These are phyloP conservation scores for Volvox africanus DNA, from an alignment of 139 green algal species.

Conservation along the genomic window DNA sequence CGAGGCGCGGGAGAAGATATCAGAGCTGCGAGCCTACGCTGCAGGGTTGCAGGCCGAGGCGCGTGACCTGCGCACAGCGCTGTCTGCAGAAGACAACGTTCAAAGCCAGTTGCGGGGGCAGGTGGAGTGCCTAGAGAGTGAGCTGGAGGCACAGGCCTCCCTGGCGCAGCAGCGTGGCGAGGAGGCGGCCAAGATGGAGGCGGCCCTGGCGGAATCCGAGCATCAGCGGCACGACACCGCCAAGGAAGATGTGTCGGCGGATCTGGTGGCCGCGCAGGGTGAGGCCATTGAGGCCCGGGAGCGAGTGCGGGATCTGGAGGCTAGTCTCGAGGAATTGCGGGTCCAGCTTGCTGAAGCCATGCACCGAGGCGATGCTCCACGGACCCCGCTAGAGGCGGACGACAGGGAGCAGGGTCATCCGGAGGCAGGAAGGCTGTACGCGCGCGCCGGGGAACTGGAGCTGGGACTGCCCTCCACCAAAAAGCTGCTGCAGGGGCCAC, in stretches of 20 bases:
- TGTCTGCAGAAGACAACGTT: slow-evolving; percentile 11
- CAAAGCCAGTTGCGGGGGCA: background rate
- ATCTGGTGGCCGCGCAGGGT: background rate
- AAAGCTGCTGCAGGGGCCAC: too few species aligned
- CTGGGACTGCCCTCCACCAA: too few species aligned
- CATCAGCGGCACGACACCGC: background rate
- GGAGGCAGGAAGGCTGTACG: background rate
- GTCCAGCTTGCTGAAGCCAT: background rate
- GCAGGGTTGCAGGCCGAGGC: background rate
- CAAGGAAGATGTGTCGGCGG: background rate
- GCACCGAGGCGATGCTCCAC: background rate
- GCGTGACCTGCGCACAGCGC: slow-evolving; percentile 18
- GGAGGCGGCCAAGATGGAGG: background rate
- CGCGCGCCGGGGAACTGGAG: background rate
- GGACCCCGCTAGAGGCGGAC: background rate
- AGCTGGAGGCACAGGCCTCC: slow-evolving; percentile 32
- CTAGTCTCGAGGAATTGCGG: background rate
- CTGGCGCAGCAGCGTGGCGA: background rate
- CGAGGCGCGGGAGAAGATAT: background rate
- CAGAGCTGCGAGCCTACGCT: background rate
- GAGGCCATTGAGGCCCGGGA: background rate
- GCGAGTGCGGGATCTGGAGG: background rate
- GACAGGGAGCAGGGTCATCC: background rate
- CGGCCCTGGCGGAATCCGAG: background rate
- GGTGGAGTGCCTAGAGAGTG: slow-evolving; percentile 17